Evolutionary conservation across 2,329 filamentous ascomycete genomes (phyloP).

Genomic region (Mycogone perniciosa): DNA sequence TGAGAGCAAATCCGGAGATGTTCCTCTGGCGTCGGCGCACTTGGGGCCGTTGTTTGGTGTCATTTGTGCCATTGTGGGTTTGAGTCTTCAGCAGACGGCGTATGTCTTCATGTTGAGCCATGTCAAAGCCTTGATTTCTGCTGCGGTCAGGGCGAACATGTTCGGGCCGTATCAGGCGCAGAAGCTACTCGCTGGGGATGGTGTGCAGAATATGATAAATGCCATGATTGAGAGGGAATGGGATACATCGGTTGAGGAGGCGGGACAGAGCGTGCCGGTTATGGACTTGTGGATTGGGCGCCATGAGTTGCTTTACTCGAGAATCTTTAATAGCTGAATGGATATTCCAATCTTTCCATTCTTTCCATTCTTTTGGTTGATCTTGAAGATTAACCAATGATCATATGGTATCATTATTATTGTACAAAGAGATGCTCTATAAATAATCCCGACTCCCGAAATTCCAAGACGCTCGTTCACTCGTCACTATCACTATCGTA

Average conservation of each 20-base stretch:
- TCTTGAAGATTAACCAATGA: not conserved
- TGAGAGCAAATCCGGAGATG: slow-evolving; percentile 19
- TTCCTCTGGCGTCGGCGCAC: slow-evolving; percentile 52
- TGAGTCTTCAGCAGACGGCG: slow-evolving; percentile 56
- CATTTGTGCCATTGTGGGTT: slow-evolving; percentile 54
- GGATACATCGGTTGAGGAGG: slow-evolving; percentile 53
- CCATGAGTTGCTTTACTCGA: slow-evolving; percentile 76
- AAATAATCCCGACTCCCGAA: slow-evolving; percentile 11
- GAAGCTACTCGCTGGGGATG: slow-evolving; percentile 56
- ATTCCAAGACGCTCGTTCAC: slow-evolving; percentile 29
- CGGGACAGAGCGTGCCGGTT: slow-evolving; percentile 67
- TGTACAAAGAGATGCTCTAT: slow-evolving; percentile 20
- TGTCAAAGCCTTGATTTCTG: slow-evolving; percentile 68
- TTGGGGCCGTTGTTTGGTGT: slow-evolving; percentile 66
- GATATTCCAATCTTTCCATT: not conserved
- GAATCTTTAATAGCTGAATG: slow-evolving; percentile 73
- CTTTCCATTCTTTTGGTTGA: not conserved
- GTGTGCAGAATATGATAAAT: slow-evolving; percentile 52
- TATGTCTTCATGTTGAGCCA: slow-evolving; percentile 74
- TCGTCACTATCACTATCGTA: slow-evolving; percentile 89
- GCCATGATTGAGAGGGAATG: slow-evolving; percentile 55
- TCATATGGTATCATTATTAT: slow-evolving; percentile 27
- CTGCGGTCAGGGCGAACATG: slow-evolving; percentile 69
- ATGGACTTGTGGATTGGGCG: slow-evolving; percentile 80
- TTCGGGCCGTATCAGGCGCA: slow-evolving; percentile 79